Percentiles rank a stretch among this genome's conserved stretches.
phyloP scores from a whole-genome alignment of 345 rosid species.

The Populus davidiana region DNA sequence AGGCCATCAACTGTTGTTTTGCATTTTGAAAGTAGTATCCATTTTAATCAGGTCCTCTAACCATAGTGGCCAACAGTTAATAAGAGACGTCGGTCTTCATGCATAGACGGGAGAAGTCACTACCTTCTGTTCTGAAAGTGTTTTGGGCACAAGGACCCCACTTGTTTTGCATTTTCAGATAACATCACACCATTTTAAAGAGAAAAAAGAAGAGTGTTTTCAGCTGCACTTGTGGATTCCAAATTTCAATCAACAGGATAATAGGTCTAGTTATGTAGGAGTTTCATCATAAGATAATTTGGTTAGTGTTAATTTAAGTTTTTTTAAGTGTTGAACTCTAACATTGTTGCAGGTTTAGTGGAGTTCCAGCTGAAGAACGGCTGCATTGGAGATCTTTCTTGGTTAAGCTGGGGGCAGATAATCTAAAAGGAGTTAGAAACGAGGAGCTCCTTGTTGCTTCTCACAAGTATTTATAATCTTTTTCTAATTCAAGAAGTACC shows the following conservation, averaged over 20 bases:
- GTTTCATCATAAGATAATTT: neutral
- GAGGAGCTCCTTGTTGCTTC: conserved; percentile 96
- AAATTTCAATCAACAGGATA: neutral
- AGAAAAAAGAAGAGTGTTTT: neutral
- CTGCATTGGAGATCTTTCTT: conserved; percentile 90
- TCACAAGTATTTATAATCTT: conserved; percentile 64
- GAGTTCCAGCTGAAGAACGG: conserved; percentile 95
- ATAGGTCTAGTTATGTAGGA: neutral
- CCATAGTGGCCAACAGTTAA: no score
- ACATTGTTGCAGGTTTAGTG: conserved; percentile 62
- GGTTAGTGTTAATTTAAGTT: neutral
- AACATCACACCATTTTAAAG: no score
- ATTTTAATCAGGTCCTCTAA: no score
- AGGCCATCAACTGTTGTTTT: no score
- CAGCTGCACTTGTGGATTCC: neutral
- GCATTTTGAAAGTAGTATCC: no score
- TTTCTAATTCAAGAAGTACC: neutral
- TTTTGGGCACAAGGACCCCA: no score
- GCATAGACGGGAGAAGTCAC: no score
- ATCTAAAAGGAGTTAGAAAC: conserved; percentile 82
- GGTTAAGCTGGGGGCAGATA: conserved; percentile 87
- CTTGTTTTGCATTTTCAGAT: no score
- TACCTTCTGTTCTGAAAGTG: no score
- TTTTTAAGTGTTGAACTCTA: neutral
- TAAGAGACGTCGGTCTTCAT: no score